Evolutionary conservation across 108 stramenopile species (phyloP), one percentile per base, ranked within the genome.

Genomic region (Cyclotella baltica): DNA sequence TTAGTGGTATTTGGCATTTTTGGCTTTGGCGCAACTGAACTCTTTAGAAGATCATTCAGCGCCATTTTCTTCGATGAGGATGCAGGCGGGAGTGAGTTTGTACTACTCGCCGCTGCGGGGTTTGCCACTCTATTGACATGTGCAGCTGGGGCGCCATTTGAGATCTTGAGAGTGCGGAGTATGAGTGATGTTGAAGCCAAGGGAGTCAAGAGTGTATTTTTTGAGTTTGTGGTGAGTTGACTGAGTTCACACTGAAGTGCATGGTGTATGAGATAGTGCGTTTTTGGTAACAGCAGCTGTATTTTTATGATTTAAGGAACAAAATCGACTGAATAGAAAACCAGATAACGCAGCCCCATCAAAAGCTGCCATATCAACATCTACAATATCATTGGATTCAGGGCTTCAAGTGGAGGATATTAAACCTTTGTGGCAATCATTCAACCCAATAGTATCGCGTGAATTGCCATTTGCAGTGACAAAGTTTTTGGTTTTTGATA

Each of bases 1-100:
- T 43, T 43, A 19, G 69, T 92, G 23, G 88, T 94, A 8, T 96
- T 94, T 78, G 95, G 95, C 8, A 84, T 93, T 0, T 88, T 96
- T 47, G 95, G 95, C 29, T 96, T 96, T 78, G 95, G 95, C 1
- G 95, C 95, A 5, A 96, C 95, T 22, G 95, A 96, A 65, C 72
- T 96, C 13, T 94, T 96, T 73, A 90, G 95, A 31, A 86, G 95
- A 33, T 91, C 88, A 0, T 91, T 96, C 57, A 88, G 91, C 18
- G 63, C 71, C 0, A 77, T 84, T 1, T 90, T 96, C 62, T 92
- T 89, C 55, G 73, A 77, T 52, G 81, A 76, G 37, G 57, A 62
- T 25, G 83, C 83, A 19, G 62, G 36, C 29, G 88, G 80, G 19
- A 77, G 59, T 27, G 90, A 96, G 65, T 36, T 94, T 13, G 74